Evolutionary conservation across 2,329 filamentous ascomycete genomes (phyloP), one percentile per base, ranked within the genome.

Genomic region (Aspergillus luchuensis): DNA sequence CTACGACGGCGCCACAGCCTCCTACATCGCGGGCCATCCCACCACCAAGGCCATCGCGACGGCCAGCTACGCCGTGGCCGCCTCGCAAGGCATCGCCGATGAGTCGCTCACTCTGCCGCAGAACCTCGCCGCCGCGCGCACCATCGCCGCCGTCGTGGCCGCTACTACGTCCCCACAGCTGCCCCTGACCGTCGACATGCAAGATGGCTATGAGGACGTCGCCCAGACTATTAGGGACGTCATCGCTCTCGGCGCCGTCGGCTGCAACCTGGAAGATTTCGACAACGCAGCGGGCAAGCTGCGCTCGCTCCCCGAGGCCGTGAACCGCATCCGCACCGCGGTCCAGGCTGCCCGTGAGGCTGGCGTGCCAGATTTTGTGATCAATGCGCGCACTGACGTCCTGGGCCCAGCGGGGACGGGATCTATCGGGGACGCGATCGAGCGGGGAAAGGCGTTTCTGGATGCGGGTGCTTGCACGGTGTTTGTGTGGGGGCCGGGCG

Each of bases 251-350:
- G 86, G 85, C 0, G 85, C 78, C 0, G 82, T 83, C 1, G 85
- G 86, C 0, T 82, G 81, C 51, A 89, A 89, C 66, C 77, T 89
- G 2, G 86, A 88, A 61, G 86, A 89, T 58, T 78, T 66, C 58
- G 78, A 76, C 70, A 78, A 68, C 53, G 69, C 64, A 43, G 74
- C 67, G 53, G 76, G 66, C 11, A 69, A 66, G 63, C 69, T 77
- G 65, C 80, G 69, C 71, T 71, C 71, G 0, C 57, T 82, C 0
- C 78, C 80, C 0, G 80, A 80, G 15, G 84, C 85, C n/a, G 78
- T 79, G 0, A 69, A 71, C 0, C 76, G 85, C 0, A 77, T 89
- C 15, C 71, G 73, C 50, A 58, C 59, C 7, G 69, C 63, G 1
- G n/a, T 71, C 10, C 59, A 59, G n/a, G 66, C 68, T 11, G 72